Evolutionary conservation across 1,284 basidiomycete genomes (phyloP).

Genomic region (Xerocomus nothofagi): DNA sequence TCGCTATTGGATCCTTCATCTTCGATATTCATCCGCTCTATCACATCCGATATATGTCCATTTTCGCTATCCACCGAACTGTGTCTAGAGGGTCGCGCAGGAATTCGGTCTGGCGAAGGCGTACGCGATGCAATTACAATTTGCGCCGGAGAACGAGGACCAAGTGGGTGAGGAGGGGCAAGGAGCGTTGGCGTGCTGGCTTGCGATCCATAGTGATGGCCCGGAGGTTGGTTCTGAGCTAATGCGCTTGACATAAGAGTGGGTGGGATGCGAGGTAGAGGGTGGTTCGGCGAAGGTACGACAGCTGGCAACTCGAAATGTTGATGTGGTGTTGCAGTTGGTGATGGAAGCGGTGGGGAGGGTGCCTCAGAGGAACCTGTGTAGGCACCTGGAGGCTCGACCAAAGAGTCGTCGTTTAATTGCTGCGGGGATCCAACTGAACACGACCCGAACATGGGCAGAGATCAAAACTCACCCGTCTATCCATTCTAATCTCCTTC

Average conservation of each 20-base stretch:
- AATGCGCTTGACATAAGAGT: conserved; percentile 21
- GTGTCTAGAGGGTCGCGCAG: conserved; percentile 19
- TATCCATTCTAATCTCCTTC: conserved; percentile 56
- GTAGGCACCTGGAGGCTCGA: conserved; percentile 20
- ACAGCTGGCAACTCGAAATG: conserved; percentile 37
- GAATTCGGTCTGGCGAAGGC: conserved; percentile 46
- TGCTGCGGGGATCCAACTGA: conserved; percentile 18
- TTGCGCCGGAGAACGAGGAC: conserved; percentile 62
- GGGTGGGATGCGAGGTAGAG: conserved; percentile 40
- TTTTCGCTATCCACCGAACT: conserved; percentile 27
- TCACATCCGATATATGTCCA: conserved; percentile 21
- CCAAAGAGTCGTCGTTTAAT: conserved; percentile 28
- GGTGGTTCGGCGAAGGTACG: conserved; percentile 37
- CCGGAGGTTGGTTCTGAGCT: conserved; percentile 17
- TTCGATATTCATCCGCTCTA: conserved; percentile 35
- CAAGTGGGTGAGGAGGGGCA: conserved; percentile 66
- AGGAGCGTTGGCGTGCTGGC: conserved; percentile 39
- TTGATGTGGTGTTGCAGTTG: conserved; percentile 38
- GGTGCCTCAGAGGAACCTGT: conserved; percentile 36
- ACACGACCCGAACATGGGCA: not conserved
- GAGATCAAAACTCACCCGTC: conserved; percentile 45
- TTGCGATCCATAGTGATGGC: conserved; percentile 27
- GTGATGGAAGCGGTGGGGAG: conserved; percentile 40
- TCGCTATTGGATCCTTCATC: conserved; percentile 30
- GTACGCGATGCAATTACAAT: conserved; percentile 48